Evolutionary conservation across 108 stramenopile genomes (phyloP).

Genomic region (Bacterosira constricta): DNA sequence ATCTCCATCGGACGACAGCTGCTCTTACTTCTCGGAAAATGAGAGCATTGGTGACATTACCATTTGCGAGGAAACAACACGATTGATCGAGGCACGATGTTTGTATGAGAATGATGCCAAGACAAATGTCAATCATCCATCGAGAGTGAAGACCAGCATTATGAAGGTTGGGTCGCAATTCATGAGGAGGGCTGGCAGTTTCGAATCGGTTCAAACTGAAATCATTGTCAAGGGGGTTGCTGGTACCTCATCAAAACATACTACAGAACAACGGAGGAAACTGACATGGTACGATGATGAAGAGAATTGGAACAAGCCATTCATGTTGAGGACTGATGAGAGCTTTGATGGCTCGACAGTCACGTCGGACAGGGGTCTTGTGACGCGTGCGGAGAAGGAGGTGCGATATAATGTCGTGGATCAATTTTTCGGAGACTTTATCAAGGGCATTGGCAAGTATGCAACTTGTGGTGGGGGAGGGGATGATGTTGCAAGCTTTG

Average conservation of each 20-base stretch:
- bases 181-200: not conserved
- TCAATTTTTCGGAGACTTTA: constrained; percentile 1
- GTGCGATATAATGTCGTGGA: not conserved
- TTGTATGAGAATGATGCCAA: constrained; percentile 2
- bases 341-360: constrained; percentile 8
- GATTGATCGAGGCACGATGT: not conserved
- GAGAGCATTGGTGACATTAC: constrained; percentile 1
- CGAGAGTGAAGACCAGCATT: constrained; percentile 1
- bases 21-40: not conserved
- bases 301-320: constrained; percentile 13
- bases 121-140: constrained; percentile 15
- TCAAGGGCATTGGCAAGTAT: not conserved
- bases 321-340: constrained; percentile 21
- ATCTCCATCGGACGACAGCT: too few species aligned
- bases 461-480: too few species aligned
- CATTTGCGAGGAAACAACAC: not conserved
- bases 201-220: not conserved
- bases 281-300: constrained; percentile 26
- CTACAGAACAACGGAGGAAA: not conserved
- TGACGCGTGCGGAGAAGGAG: not conserved
- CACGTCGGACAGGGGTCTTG: too few species aligned
- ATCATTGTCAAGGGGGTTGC: not conserved
- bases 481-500: constrained; percentile 12
- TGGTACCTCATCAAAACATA: not conserved
- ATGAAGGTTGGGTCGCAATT: not conserved